Conservation (phyloP, 2,329 filamentous ascomycete species). For the Phialemoniopsis sp. region DNA sequence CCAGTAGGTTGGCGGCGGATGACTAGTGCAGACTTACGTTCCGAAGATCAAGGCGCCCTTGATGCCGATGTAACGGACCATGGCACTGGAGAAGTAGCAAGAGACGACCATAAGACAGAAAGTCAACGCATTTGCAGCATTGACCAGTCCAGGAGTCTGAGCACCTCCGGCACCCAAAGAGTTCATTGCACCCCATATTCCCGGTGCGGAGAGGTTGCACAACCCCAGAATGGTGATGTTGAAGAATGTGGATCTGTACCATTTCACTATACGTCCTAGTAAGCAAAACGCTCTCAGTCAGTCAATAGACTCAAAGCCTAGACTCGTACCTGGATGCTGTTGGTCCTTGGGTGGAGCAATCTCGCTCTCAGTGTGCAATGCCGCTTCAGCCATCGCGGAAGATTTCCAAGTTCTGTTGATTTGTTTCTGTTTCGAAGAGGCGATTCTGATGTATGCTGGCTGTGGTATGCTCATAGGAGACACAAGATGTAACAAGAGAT, state of each 20-base stretch:
- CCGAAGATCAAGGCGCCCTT: conserved; percentile 68
- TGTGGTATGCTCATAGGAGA: not conserved
- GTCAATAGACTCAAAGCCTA: too few relatives aligned
- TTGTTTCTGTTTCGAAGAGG: not conserved
- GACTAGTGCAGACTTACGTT: conserved; percentile 38
- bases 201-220: conserved; percentile 66
- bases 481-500: not conserved
- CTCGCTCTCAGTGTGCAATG: conserved; percentile 2
- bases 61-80: conserved; percentile 66
- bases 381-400: conserved; percentile 1
- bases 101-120: conserved; percentile 62
- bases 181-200: conserved; percentile 73
- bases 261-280: conserved; percentile 33
- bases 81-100: conserved; percentile 57
- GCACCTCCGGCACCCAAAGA: conserved; percentile 65
- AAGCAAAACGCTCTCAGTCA: too few relatives aligned
- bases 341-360: conserved; percentile 7
- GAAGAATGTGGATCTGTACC: conserved; percentile 69
- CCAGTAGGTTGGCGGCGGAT: not conserved
- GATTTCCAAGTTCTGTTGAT: not conserved
- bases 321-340: conserved; percentile 5
- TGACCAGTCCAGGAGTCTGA: conserved; percentile 61
- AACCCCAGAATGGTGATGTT: conserved; percentile 69
- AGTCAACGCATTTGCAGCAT: conserved; percentile 65
- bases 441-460: too few relatives aligned